A percentile compares a stretch with the other conserved stretches of the same genome.
Evolutionary conservation across 2,329 filamentous ascomycete genomes (phyloP).

Genomic region (Paramyrothecium sp.): DNA sequence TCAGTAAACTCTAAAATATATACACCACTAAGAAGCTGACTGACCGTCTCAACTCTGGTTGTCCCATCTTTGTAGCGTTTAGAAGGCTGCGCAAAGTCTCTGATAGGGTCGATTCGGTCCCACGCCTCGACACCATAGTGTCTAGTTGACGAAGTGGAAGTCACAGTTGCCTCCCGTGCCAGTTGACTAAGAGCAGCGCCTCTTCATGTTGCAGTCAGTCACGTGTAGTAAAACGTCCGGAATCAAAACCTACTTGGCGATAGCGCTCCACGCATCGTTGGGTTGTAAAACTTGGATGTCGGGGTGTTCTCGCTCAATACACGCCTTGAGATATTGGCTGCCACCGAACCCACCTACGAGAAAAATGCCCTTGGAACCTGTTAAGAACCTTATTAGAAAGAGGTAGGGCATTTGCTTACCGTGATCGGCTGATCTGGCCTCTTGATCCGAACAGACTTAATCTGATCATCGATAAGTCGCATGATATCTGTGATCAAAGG

Average conservation of each 20-base stretch:
- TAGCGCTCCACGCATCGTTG: constrained; percentile 19
- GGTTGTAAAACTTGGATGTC: constrained; percentile 29
- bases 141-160: constrained; percentile 7
- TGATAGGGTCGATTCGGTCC: neutral
- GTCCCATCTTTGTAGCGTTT: neutral
- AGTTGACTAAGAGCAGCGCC: constrained; percentile 13
- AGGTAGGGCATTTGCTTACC: constrained; percentile 4
- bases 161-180: constrained; percentile 8
- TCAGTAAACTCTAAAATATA: neutral
- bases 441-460: constrained; percentile 8
- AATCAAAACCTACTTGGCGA: constrained; percentile 12
- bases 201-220: neutral
- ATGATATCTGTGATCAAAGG: constrained; percentile 17
- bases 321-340: constrained; percentile 30
- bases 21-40: neutral
- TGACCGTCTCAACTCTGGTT: neutral
- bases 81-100: constrained; percentile 5
- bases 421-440: constrained; percentile 6
- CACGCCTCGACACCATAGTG: constrained; percentile 5
- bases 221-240: neutral
- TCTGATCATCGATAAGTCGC: constrained; percentile 13
- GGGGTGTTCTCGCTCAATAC: constrained; percentile 18
- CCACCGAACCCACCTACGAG: constrained; percentile 36
- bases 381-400: neutral
- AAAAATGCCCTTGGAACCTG: constrained; percentile 19